These are phyloP conservation scores for Papilionanthe hybrid DNA, from an alignment of 116 monocot genomes.

Conservation along the genomic window DNA sequence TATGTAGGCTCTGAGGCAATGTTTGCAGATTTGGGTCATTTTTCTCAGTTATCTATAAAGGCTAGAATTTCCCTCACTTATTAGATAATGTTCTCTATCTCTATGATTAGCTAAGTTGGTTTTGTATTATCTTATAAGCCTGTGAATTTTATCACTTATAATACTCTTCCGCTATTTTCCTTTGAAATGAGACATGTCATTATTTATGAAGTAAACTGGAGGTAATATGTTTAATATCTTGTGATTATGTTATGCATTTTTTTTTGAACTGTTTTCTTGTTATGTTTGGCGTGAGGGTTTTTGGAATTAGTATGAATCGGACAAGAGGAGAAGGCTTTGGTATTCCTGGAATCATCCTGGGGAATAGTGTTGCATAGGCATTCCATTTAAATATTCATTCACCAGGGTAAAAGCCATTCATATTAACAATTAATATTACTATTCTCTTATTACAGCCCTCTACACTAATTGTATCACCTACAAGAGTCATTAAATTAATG, in stretches of 20 bases:
- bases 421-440: too few relatives aligned
- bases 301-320: not conserved
- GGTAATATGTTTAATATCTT: not conserved
- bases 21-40: conserved; percentile 71
- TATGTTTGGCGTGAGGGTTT: too few relatives aligned
- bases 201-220: not conserved
- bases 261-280: not conserved
- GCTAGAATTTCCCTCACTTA: conserved; percentile 3
- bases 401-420: too few relatives aligned
- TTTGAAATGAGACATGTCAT: not conserved
- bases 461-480: too few relatives aligned
- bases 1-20: conserved; percentile 52
- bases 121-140: not conserved
- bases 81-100: not conserved
- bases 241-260: not conserved
- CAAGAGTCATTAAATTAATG: too few relatives aligned
- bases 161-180: not conserved
- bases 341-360: not conserved
- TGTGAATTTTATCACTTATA: not conserved
- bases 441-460: too few relatives aligned
- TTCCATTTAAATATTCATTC: too few relatives aligned
- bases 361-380: too few relatives aligned
- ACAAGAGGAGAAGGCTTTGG: not conserved
- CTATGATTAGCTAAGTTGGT: not conserved
- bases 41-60: conserved; percentile 37